These are phyloP conservation scores for Camelina laxa DNA, from an alignment of 345 rosid genomes.

Conservation along the genomic window DNA sequence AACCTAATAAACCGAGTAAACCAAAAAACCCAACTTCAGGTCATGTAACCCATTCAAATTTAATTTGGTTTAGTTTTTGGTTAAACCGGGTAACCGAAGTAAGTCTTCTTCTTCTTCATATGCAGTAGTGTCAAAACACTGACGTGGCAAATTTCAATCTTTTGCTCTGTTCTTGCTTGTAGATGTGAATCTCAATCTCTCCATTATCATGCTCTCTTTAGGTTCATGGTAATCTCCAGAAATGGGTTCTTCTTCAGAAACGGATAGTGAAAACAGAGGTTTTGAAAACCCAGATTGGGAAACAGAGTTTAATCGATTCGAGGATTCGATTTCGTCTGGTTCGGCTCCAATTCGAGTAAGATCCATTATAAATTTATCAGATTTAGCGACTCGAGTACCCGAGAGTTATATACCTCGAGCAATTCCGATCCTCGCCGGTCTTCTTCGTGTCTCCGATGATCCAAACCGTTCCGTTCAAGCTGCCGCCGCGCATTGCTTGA, in stretches of 20 bases:
- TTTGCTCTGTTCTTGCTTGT: neutral
- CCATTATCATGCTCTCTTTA: constrained; percentile 3
- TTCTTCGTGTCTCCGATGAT: constrained; percentile 42
- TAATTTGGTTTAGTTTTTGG: neutral
- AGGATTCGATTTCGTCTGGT: constrained; percentile 48
- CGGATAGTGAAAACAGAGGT: neutral
- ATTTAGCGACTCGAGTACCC: constrained; percentile 43
- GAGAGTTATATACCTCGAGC: constrained; percentile 35
- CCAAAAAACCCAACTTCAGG: neutral
- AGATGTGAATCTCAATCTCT: constrained; percentile 6
- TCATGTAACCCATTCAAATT: neutral
- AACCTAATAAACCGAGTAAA: neutral
- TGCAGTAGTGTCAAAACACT: neutral
- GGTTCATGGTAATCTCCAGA: neutral
- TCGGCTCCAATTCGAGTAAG: constrained; percentile 45
- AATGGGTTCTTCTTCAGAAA: constrained; percentile 40
- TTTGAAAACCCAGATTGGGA: constrained; percentile 49
- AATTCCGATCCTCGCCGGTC: constrained; percentile 50
- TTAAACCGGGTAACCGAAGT: neutral
- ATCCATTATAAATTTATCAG: constrained; percentile 49
- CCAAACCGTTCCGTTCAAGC: constrained; percentile 42
- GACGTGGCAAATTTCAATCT: constrained; percentile 22
- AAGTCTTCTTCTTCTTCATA: neutral
- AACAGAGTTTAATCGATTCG: constrained; percentile 44
- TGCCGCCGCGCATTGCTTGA: constrained; percentile 54